Evolutionary conservation across 805 yeast genomes (phyloP).

Genomic region (Ascoidea asiatica): DNA sequence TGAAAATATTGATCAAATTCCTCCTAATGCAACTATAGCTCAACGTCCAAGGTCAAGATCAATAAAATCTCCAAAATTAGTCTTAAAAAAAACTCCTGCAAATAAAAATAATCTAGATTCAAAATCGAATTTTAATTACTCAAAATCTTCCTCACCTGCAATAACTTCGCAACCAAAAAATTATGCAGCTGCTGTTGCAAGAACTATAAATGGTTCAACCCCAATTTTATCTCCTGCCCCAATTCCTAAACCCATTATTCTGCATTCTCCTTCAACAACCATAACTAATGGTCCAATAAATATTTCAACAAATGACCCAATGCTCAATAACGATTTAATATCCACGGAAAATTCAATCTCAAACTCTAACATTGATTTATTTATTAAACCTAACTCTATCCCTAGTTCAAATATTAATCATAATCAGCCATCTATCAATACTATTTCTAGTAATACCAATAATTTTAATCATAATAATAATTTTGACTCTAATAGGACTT

Average conservation of each 20-base stretch:
- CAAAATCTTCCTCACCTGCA: background rate
- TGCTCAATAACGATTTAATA: background rate
- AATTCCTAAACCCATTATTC: background rate
- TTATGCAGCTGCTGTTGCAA: slow-evolving; percentile 1
- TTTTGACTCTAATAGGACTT: background rate
- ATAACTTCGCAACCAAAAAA: background rate
- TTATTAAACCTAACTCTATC: background rate
- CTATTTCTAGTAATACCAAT: background rate
- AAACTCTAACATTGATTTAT: too few species aligned
- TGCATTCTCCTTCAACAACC: too few species aligned
- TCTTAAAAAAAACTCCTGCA: slow-evolving; percentile 1
- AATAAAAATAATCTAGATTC: background rate
- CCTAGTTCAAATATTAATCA: too few species aligned
- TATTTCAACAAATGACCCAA: background rate
- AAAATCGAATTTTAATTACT: background rate
- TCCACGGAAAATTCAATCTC: background rate
- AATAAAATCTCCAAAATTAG: slow-evolving; percentile 1
- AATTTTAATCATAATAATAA: background rate
- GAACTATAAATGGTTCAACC: slow-evolving; percentile 4
- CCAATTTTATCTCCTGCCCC: background rate
- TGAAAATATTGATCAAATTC: background rate
- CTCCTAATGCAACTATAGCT: background rate
- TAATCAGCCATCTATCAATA: background rate
- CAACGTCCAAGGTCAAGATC: background rate
- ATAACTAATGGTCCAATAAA: background rate